Evolutionary conservation across 139 green algal genomes (phyloP), one percentile per base, ranked within the genome.

Genomic region (Chlorokybus atmophyticus): DNA sequence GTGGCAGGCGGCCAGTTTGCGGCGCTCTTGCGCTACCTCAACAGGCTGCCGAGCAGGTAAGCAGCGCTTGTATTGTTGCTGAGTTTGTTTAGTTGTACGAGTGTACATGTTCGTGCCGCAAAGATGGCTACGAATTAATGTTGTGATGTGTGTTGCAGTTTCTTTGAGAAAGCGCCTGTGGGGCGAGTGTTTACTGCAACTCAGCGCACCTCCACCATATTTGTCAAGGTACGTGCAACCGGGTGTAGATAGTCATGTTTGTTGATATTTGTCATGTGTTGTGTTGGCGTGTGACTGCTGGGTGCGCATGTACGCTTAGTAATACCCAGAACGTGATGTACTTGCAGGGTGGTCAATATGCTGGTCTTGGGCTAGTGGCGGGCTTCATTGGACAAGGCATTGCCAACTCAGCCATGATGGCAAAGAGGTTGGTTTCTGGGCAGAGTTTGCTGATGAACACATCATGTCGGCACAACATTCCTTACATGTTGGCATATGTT

Each of bases 301-400:
- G n/a, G n/a, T n/a, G n/a, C n/a, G n/a, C n/a, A n/a, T n/a, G n/a
- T n/a, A n/a, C n/a, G n/a, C n/a, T n/a, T n/a, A n/a, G n/a, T n/a
- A n/a, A n/a, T n/a, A n/a, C n/a, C n/a, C n/a, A n/a, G n/a, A n/a
- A n/a, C n/a, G n/a, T n/a, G n/a, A n/a, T n/a, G n/a, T n/a, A n/a
- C n/a, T 21, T 25, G n/a, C 48, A 68, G 62, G 62, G 29, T 14
- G 55, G 19, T 14, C 79, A 97, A 77, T 96, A 96, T 69, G 78
- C 55, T 21, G 66, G 93, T 55, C 81, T 83, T 1, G 88, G 88
- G 55, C 86, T 92, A 1, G 54, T 60, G 10, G 95, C 86, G 59
- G 88, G 88, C 47, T 64, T 94, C 14, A 55, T 94, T 8, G 88
- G 88, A 1, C 90, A 96, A 76, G 81, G 75, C 51, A 55, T 95